A percentile compares a stretch with the other conserved stretches of the same genome.
These are phyloP conservation scores for Dendrobium catenatum DNA, from an alignment of 106 monocot genomes.

Conservation along the genomic window DNA sequence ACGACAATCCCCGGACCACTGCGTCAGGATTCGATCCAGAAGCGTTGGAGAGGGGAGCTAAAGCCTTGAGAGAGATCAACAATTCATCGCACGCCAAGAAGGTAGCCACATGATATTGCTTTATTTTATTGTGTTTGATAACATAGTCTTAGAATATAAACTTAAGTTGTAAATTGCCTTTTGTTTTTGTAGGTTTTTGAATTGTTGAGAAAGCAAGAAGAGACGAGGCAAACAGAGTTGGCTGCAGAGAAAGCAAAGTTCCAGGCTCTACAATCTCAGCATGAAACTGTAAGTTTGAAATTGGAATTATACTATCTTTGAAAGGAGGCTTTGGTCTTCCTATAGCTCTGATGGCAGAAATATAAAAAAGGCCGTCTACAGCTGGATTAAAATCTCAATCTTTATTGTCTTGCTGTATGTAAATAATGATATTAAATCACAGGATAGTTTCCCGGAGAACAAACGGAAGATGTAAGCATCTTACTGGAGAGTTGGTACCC, in stretches of 20 bases:
- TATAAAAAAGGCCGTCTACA: background rate
- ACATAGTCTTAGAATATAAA: background rate
- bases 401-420: no score
- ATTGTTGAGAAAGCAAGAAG: slow-evolving; percentile 78
- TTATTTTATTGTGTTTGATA: slow-evolving; percentile 1
- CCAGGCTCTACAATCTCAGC: slow-evolving; percentile 58
- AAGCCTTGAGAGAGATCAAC: slow-evolving; percentile 65
- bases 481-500: background rate
- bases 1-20: slow-evolving; percentile 73
- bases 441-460: background rate
- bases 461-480: background rate
- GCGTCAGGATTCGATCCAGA: slow-evolving; percentile 92
- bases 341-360: background rate
- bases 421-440: background rate
- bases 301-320: background rate
- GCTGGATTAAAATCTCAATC: background rate
- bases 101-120: slow-evolving; percentile 18
- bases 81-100: slow-evolving; percentile 64
- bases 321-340: no score
- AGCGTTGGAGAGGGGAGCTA: slow-evolving; percentile 75
- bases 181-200: slow-evolving; percentile 59
- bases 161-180: background rate
- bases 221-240: slow-evolving; percentile 60
- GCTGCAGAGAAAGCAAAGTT: slow-evolving; percentile 59
- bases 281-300: slow-evolving; percentile 57